A percentile compares a stretch with the other conserved stretches of the same genome.
These are phyloP conservation scores for Teratosphaeria destructans DNA, from an alignment of 2,329 filamentous ascomycete genomes.

Conservation along the genomic window DNA sequence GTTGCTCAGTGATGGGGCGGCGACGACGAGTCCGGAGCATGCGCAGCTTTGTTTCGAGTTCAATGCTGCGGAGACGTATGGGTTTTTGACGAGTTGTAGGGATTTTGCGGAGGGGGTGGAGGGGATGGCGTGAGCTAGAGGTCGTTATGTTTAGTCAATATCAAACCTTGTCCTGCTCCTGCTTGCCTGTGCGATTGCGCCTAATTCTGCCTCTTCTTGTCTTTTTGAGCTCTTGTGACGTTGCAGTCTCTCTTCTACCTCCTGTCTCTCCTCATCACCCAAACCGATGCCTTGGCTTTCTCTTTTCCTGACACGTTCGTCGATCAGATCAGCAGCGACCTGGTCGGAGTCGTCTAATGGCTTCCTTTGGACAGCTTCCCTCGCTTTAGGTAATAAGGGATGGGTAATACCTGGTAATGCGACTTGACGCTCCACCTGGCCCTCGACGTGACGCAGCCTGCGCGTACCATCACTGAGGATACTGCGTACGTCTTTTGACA, in stretches of 20 bases:
- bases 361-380: not conserved
- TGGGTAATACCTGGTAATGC: not conserved
- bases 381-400: not conserved
- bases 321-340: not conserved
- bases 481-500: not conserved
- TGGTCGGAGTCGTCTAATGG: not conserved
- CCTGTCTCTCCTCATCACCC: not conserved
- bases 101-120: slow-evolving; percentile 19
- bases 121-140: not conserved
- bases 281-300: not conserved
- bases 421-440: not conserved
- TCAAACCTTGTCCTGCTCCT: not conserved
- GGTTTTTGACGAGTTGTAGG: slow-evolving; percentile 22
- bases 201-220: not conserved
- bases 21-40: slow-evolving; percentile 37
- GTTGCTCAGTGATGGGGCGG: slow-evolving; percentile 45
- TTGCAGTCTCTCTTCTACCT: not conserved
- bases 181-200: not conserved
- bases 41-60: slow-evolving; percentile 27
- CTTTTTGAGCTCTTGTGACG: not conserved
- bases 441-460: not conserved
- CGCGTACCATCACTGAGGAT: not conserved
- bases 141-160: not conserved
- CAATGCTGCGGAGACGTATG: slow-evolving; percentile 26
- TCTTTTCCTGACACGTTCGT: not conserved